Evolutionary conservation across 2,329 filamentous ascomycete genomes (phyloP).

Genomic region (Xylariales sp.): DNA sequence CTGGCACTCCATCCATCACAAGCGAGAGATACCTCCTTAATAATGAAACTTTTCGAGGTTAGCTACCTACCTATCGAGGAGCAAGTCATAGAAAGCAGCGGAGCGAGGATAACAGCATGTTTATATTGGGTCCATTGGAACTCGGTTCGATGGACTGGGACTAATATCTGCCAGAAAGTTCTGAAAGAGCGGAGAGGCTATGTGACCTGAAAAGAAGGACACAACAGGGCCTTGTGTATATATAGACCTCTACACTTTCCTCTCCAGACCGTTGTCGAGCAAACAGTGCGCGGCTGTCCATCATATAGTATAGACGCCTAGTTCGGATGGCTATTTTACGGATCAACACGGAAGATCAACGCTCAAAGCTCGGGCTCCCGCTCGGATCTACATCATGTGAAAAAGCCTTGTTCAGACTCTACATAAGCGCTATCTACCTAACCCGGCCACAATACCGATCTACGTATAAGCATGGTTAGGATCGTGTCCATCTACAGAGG

Average conservation of each 20-base stretch:
- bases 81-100: neutral
- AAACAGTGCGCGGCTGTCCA: no score
- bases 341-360: constrained; percentile 16
- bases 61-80: neutral
- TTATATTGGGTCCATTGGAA: constrained; percentile 8
- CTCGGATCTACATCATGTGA: constrained; percentile 25
- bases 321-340: neutral
- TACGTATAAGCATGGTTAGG: neutral
- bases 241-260: no score
- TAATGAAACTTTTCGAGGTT: neutral
- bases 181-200: no score
- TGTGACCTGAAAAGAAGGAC: no score
- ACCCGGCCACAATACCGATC: no score
- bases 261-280: neutral
- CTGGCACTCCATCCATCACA: no score
- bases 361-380: neutral
- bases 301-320: neutral
- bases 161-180: no score
- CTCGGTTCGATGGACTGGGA: no score
- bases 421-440: neutral
- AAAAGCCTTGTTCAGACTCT: neutral
- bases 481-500: no score
- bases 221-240: no score
- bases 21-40: neutral
- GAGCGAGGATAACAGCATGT: constrained; percentile 3